phyloP scores from a whole-genome alignment of 1,284 basidiomycete genomes.

The Clitocybe nebularis region DNA sequence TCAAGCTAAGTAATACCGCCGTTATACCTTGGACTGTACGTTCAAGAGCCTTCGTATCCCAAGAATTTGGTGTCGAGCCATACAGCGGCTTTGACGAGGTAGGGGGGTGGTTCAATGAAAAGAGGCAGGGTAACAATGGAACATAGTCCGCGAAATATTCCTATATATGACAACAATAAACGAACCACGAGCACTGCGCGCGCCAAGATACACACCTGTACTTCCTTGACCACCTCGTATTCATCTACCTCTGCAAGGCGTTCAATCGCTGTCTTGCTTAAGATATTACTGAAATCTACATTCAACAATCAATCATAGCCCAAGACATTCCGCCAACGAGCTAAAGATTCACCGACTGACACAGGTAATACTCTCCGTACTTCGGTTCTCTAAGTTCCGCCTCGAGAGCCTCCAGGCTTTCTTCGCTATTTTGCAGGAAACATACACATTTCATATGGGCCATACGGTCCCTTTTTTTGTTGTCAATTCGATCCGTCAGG shows the following conservation, averaged over 20 bases:
- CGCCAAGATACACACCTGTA: constrained; percentile 66
- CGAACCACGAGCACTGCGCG: too few relatives aligned
- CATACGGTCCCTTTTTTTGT: constrained; percentile 84
- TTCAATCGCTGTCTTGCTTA: constrained; percentile 91
- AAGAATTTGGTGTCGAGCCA: constrained; percentile 59
- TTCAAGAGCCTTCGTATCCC: constrained; percentile 76
- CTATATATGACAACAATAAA: constrained; percentile 30
- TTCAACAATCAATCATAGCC: constrained; percentile 19
- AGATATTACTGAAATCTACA: constrained; percentile 90
- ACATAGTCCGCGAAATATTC: constrained; percentile 97
- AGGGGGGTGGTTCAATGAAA: constrained; percentile 83
- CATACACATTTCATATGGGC: constrained; percentile 96
- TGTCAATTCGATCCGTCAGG: constrained; percentile 96
- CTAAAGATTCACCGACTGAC: constrained; percentile 76
- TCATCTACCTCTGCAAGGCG: constrained; percentile 92
- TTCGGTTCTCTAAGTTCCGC: constrained; percentile 85
- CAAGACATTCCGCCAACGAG: constrained; percentile 18
- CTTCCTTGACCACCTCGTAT: constrained; percentile 94
- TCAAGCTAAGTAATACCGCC: constrained; percentile 88
- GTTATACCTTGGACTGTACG: constrained; percentile 81
- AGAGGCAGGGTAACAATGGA: constrained; percentile 82
- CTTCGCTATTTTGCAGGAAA: constrained; percentile 80
- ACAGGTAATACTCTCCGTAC: constrained; percentile 96
- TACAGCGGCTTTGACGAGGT: constrained; percentile 61
- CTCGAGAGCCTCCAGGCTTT: constrained; percentile 80